These are phyloP conservation scores for Cyclospora cayetanensis DNA, from an alignment of 169 alveolate genomes.

Conservation along the genomic window DNA sequence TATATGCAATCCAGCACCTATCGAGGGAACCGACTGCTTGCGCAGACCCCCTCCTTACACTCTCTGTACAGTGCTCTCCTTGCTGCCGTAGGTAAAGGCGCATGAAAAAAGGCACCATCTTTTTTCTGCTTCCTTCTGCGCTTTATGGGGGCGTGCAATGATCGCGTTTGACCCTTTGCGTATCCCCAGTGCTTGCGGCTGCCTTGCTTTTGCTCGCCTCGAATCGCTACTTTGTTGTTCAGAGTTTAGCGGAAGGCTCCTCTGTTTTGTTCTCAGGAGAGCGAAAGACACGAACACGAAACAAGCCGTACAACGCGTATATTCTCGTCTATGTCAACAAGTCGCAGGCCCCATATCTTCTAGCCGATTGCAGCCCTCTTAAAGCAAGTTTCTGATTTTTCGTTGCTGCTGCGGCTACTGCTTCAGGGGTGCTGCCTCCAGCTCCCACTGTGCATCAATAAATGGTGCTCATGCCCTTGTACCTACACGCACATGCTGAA, in stretches of 20 bases:
- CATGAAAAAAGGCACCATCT: too few relatives aligned
- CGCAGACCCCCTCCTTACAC: too few relatives aligned
- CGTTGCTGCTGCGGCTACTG: neutral
- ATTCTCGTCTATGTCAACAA: slow-evolving; percentile 94
- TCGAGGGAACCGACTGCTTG: neutral
- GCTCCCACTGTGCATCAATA: too few relatives aligned
- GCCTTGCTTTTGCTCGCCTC: neutral
- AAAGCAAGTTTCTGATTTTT: slow-evolving; percentile 4
- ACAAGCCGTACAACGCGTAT: slow-evolving; percentile 66
- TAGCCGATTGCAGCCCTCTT: slow-evolving; percentile 69
- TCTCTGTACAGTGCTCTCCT: too few relatives aligned
- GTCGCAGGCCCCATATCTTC: slow-evolving; percentile 83
- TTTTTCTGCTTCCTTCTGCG: neutral
- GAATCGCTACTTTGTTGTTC: neutral
- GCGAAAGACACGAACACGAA: slow-evolving; percentile 24
- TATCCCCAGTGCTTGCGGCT: too few relatives aligned
- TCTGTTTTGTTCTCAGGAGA: neutral
- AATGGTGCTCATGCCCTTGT: too few relatives aligned
- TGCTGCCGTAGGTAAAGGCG: too few relatives aligned
- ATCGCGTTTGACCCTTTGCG: too few relatives aligned
- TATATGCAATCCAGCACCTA: slow-evolving; percentile 62
- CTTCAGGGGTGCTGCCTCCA: neutral
- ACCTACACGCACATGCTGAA: too few relatives aligned
- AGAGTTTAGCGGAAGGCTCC: neutral
- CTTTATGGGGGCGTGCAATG: too few relatives aligned